Percentiles rank a stretch among this genome's conserved stretches.
These are phyloP conservation scores for Backusella macrospora DNA, from an alignment of 192 early-diverging fungal genomes.

Conservation along the genomic window DNA sequence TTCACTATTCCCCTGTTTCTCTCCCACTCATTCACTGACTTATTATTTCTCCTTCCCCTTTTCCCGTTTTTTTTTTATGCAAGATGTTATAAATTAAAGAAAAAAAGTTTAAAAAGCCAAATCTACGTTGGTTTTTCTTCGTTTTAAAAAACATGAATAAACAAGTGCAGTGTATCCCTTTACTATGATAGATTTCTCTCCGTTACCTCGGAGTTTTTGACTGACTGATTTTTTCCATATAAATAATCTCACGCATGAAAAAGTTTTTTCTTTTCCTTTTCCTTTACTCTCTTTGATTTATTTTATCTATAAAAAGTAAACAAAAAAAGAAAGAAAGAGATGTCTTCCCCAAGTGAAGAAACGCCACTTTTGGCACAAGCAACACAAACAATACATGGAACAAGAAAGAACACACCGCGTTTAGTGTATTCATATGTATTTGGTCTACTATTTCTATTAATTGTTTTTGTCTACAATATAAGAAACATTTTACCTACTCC, in stretches of 20 bases:
- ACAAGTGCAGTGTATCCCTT: no score
- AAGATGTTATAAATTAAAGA: no score
- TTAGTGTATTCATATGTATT: constrained; percentile 15
- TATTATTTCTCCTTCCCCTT: no score
- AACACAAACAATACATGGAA: background rate
- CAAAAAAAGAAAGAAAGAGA: background rate
- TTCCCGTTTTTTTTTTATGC: no score
- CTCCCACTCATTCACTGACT: background rate
- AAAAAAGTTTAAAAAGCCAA: no score
- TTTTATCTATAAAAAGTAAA: background rate
- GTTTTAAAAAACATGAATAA: no score
- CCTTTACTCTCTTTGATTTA: background rate
- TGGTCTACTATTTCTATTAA: constrained; percentile 14
- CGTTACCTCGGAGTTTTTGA: background rate
- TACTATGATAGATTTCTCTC: background rate
- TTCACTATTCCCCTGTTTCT: no score
- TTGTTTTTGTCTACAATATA: constrained; percentile 5
- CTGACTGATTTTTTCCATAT: background rate
- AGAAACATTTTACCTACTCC: constrained; percentile 23
- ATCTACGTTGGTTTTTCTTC: no score
- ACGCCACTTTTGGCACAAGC: constrained; percentile 24
- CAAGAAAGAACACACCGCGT: constrained; percentile 1
- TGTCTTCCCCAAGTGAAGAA: constrained; percentile 18
- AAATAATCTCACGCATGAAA: constrained; percentile 11
- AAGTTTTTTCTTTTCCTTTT: constrained; percentile 1